Evolutionary conservation across 2,329 filamentous ascomycete species (phyloP).

Genomic region (Aspergillus sp.): DNA sequence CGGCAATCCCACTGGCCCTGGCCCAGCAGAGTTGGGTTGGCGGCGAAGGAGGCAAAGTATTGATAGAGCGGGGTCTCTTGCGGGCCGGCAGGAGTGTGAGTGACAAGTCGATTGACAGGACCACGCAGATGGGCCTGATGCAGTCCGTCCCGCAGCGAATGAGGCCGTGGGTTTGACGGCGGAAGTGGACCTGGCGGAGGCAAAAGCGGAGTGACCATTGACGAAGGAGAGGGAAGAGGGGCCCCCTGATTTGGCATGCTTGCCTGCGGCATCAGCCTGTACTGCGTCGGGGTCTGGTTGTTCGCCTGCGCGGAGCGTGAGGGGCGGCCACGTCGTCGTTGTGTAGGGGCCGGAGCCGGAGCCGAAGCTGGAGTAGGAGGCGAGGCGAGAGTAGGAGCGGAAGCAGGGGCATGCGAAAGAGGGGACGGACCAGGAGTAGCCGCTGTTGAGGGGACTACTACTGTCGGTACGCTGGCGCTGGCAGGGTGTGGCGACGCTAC

Average conservation of each 20-base stretch:
- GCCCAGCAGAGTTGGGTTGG: slow-evolving; percentile 36
- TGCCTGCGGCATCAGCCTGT: neutral
- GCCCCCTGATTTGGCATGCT: neutral
- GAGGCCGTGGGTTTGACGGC: slow-evolving; percentile 44
- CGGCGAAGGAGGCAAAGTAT: slow-evolving; percentile 36
- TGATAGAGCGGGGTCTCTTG: slow-evolving; percentile 38
- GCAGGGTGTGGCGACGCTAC: neutral
- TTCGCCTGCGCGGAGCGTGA: neutral
- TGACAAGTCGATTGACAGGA: slow-evolving; percentile 46
- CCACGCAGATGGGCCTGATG: slow-evolving; percentile 62
- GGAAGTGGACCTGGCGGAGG: slow-evolving; percentile 37
- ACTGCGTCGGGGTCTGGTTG: neutral
- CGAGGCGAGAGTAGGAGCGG: neutral
- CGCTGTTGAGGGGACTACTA: neutral
- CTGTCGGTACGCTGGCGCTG: neutral
- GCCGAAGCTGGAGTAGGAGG: neutral
- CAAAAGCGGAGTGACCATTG: slow-evolving; percentile 29
- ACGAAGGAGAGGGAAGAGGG: neutral
- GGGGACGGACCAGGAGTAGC: neutral
- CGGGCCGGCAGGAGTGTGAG: slow-evolving; percentile 20
- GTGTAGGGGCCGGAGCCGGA: neutral
- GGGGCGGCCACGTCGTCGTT: neutral
- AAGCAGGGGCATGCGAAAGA: neutral
- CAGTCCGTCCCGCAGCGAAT: slow-evolving; percentile 53
- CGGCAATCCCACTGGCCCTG: slow-evolving; percentile 23